phyloP scores from a whole-genome alignment of 345 rosid species.

The Ricinus communis region DNA sequence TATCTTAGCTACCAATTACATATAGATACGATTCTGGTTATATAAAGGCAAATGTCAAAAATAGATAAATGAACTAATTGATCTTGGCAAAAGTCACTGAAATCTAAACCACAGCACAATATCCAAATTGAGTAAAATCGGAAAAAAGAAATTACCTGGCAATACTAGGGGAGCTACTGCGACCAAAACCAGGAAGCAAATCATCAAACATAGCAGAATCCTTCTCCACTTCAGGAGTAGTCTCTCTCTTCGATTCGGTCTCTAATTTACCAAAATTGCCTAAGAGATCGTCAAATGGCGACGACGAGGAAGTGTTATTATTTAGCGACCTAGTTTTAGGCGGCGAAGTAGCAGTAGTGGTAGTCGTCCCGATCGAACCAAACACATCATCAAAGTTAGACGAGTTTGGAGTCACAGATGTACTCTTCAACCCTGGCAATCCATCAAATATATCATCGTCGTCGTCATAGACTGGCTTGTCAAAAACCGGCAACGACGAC shows the following conservation, averaged over 20 bases:
- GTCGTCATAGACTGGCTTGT: slow-evolving; percentile 73
- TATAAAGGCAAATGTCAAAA: background rate
- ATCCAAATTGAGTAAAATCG: background rate
- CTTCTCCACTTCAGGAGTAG: slow-evolving; percentile 29
- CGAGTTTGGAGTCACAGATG: slow-evolving; percentile 24
- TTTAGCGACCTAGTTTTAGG: slow-evolving; percentile 12
- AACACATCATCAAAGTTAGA: slow-evolving; percentile 46
- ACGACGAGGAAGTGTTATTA: slow-evolving; percentile 24
- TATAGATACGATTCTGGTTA: too few relatives aligned
- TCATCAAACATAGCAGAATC: slow-evolving; percentile 58
- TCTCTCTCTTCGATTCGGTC: slow-evolving; percentile 33
- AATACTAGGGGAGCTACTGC: slow-evolving; percentile 47
- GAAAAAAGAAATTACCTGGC: slow-evolving; percentile 21
- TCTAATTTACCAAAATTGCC: slow-evolving; percentile 47
- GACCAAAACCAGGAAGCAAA: slow-evolving; percentile 70
- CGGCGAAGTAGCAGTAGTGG: slow-evolving; percentile 37
- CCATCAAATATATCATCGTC: slow-evolving; percentile 70
- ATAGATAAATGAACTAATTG: background rate
- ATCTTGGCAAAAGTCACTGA: background rate
- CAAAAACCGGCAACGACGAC: slow-evolving; percentile 52
- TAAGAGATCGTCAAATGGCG: slow-evolving; percentile 58
- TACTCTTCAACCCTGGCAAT: slow-evolving; percentile 55
- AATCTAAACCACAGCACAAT: background rate
- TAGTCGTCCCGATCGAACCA: slow-evolving; percentile 29
- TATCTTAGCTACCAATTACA: too few relatives aligned